Base-by-base conservation (phyloP, 2,329 filamentous ascomycete genomes). In the Thelonectria discophora region DNA sequence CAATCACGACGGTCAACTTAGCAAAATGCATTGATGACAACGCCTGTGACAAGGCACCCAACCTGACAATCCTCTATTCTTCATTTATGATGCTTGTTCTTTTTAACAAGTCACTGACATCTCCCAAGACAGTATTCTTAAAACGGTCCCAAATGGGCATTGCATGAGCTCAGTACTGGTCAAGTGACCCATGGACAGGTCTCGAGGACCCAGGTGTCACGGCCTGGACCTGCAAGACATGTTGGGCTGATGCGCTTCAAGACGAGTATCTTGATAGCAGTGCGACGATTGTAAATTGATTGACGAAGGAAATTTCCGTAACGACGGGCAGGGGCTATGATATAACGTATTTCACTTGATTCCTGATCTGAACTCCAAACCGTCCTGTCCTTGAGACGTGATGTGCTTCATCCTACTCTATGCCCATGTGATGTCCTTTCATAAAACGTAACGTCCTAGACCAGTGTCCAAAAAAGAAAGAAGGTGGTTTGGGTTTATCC, bases 1-100 rank as follows among this genome's bases (percentile, higher is more conserved):
- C 72, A 77, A 80, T 80, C 78, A 80, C 78, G 78, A 80, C 78
- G 78, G 78, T 80, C 78, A 80, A 80, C 78, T 73, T 78, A 80
- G 78, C 78, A 76, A 79, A 77, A 79, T 74, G 78, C 78, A 73
- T 74, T 80, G 78, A 80, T 76, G 78, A 80, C 73, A 79, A 66
- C 73, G 78, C 78, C 78, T 79, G 72, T 80, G 78, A 80, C 78
- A 79, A 77, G 78, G 78, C 78, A 78, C 69, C 64, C 71, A 70
- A 24, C 58, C 74, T 74, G 73, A 76, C 54, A 68, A 58, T 52
- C 34, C 42, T 49, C 50, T 47, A 21, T 12, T 2, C 17, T 9
- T 5, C 13, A 17, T 48, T 58, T 60, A 57, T 58, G n/a, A 65
- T 63, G 60, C 64, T 61, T 59, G 13, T 58, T n/a, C 34, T 8